These are phyloP conservation scores for Porogramme epimiltina DNA, from an alignment of 1,284 basidiomycete species.

Conservation along the genomic window DNA sequence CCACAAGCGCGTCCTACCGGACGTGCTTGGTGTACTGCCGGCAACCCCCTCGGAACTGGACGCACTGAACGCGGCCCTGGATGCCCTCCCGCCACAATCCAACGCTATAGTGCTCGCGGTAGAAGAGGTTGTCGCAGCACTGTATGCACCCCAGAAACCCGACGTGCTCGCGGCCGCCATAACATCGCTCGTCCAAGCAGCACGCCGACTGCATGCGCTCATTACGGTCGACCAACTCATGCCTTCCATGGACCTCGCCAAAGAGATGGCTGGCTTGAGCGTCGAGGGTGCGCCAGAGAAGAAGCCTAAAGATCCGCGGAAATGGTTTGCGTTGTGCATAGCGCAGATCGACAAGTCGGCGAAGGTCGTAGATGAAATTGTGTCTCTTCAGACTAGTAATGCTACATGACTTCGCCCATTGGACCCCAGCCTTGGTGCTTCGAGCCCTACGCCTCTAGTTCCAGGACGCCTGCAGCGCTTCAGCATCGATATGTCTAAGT, in stretches of 20 bases:
- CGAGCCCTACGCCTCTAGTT: too few species aligned
- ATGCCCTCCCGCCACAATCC: conserved; percentile 53
- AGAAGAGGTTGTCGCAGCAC: conserved; percentile 65
- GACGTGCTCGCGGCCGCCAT: conserved; percentile 42
- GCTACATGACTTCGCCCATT: too few species aligned
- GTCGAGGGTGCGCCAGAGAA: conserved; percentile 24
- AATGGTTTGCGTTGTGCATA: conserved; percentile 67
- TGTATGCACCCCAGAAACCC: conserved; percentile 63
- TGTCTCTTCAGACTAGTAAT: conserved; percentile 12
- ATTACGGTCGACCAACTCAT: conserved; percentile 29
- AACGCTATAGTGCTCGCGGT: conserved; percentile 47
- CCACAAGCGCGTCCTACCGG: conserved; percentile 59
- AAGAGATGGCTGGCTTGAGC: conserved; percentile 36
- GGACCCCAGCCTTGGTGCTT: too few species aligned
- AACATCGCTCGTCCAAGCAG: conserved; percentile 36
- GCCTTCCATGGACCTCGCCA: conserved; percentile 29
- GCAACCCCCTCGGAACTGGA: conserved; percentile 24
- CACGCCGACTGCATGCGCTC: conserved; percentile 37
- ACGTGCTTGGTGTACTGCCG: conserved; percentile 41
- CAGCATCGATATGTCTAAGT: too few species aligned
- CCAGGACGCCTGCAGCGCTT: too few species aligned
- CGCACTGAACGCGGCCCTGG: conserved; percentile 37
- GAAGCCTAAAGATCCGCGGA: conserved; percentile 29
- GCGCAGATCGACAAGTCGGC: conserved; percentile 48
- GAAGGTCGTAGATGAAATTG: conserved; percentile 16